A percentile compares a stretch with the other conserved stretches of the same genome.
Evolutionary conservation across 176 grass and related monocot genomes (phyloP).

Genomic region (Rhynchospora breviuscula): DNA sequence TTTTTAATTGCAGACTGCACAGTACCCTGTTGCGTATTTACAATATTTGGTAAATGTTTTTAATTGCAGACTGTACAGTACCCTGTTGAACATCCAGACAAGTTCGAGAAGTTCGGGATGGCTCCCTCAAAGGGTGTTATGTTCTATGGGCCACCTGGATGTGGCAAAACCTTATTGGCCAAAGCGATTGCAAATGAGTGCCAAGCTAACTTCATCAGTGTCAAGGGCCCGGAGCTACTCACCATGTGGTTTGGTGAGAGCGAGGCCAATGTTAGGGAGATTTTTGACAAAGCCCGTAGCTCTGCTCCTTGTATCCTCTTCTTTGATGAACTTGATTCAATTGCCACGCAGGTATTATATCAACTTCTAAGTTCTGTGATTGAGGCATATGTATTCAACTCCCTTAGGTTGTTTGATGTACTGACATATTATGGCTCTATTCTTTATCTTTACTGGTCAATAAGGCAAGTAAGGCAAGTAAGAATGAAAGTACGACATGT

Average conservation of each 20-base stretch:
- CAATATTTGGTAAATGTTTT: not conserved
- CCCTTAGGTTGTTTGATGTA: no score
- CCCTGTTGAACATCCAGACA: constrained; percentile 80
- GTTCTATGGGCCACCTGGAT: constrained; percentile 86
- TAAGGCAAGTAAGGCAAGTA: no score
- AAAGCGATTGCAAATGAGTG: constrained; percentile 94
- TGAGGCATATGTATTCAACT: no score
- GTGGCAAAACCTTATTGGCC: constrained; percentile 78
- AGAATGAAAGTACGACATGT: no score
- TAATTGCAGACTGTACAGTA: constrained; percentile 67
- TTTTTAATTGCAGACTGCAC: constrained; percentile 47
- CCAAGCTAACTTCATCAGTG: constrained; percentile 88
- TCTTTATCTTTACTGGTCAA: no score
- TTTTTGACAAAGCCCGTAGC: constrained; percentile 73
- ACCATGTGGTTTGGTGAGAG: constrained; percentile 98
- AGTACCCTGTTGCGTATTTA: constrained; percentile 52
- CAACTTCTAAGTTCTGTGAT: not conserved
- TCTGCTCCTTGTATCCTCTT: constrained; percentile 77
- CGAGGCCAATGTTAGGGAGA: constrained; percentile 78
- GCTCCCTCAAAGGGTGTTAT: constrained; percentile 81
- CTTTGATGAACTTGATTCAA: constrained; percentile 74
- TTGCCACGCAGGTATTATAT: constrained; percentile 63
- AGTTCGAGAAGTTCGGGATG: constrained; percentile 93
- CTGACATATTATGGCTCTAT: no score
- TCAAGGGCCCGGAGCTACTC: constrained; percentile 72